Conservation (phyloP, 176 grass and related monocot genomes). For the Olyra latifolia region DNA sequence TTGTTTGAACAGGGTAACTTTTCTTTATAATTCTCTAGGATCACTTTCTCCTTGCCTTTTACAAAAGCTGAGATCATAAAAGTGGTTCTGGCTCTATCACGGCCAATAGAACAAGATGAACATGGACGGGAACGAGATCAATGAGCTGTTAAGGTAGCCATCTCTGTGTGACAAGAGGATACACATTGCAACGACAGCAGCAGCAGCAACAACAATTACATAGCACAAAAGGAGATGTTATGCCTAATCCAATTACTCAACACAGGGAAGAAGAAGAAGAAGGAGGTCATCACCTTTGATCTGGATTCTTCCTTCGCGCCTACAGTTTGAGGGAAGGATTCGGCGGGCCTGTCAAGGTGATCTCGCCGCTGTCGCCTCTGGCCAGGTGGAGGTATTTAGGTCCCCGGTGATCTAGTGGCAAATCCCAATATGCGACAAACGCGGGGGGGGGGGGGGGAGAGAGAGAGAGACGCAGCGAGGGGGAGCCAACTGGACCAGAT, state of each 20-base stretch:
- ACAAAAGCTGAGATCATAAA: background rate
- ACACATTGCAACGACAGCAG: background rate
- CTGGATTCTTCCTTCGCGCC: background rate
- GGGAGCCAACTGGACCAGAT: background rate
- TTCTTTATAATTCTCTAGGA: background rate
- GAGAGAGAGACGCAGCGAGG: background rate
- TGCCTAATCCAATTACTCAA: background rate
- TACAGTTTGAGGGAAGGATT: background rate
- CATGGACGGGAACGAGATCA: slow-evolving; percentile 4
- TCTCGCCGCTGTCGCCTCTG: background rate
- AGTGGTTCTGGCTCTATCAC: background rate
- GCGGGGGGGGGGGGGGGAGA: background rate
- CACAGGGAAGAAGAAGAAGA: slow-evolving; percentile 19
- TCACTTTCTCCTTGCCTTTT: background rate
- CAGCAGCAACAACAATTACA: background rate
- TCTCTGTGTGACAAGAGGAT: background rate
- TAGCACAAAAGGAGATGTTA: background rate
- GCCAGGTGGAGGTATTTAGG: background rate
- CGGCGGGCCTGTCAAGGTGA: background rate
- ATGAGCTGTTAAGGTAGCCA: background rate
- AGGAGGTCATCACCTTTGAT: slow-evolving; percentile 13
- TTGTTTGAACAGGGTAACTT: background rate
- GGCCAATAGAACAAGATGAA: background rate
- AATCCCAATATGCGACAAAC: background rate
- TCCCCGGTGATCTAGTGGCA: background rate